These are phyloP conservation scores for Psilocybe azurescens DNA, from an alignment of 768 basidiomycete genomes.

Conservation along the genomic window DNA sequence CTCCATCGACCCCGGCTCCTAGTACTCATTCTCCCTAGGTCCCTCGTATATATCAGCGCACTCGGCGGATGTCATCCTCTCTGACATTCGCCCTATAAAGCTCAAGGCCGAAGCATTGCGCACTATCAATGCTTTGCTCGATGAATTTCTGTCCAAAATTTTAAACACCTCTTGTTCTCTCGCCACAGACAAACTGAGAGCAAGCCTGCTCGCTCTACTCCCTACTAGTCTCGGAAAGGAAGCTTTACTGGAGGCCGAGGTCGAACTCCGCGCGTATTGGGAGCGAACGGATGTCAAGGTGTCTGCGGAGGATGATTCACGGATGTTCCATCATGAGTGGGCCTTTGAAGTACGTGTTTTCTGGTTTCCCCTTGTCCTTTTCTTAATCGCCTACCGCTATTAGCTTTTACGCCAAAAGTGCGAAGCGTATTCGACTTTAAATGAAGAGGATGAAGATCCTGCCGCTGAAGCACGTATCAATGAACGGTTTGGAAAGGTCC, in stretches of 20 bases:
- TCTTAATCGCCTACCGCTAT: constrained; percentile 32
- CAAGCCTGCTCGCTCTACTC: constrained; percentile 71
- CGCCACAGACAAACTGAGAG: constrained; percentile 74
- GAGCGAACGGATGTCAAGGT: constrained; percentile 61
- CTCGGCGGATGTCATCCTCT: constrained; percentile 91
- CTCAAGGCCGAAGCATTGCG: constrained; percentile 80
- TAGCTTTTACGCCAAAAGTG: constrained; percentile 86
- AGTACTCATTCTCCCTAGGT: constrained; percentile 36
- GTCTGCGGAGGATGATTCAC: constrained; percentile 52
- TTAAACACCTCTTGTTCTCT: constrained; percentile 71
- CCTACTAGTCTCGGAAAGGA: constrained; percentile 89
- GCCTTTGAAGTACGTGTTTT: constrained; percentile 65
- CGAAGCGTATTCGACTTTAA: constrained; percentile 86
- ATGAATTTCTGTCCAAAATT: constrained; percentile 82
- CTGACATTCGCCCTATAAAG: constrained; percentile 91
- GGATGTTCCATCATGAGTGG: constrained; percentile 74
- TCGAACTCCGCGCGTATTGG: constrained; percentile 91
- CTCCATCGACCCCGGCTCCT: constrained; percentile 9
- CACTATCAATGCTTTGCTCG: constrained; percentile 80
- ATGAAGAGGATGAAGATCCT: constrained; percentile 79
- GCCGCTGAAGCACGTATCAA: constrained; percentile 65
- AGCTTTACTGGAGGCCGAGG: constrained; percentile 90
- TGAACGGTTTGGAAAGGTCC: constrained; percentile 61
- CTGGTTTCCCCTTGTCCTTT: constrained; percentile 7
- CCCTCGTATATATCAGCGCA: constrained; percentile 82